Evolutionary conservation across 2,329 filamentous ascomycete species (phyloP).

Genomic region (Diaporthe eres): DNA sequence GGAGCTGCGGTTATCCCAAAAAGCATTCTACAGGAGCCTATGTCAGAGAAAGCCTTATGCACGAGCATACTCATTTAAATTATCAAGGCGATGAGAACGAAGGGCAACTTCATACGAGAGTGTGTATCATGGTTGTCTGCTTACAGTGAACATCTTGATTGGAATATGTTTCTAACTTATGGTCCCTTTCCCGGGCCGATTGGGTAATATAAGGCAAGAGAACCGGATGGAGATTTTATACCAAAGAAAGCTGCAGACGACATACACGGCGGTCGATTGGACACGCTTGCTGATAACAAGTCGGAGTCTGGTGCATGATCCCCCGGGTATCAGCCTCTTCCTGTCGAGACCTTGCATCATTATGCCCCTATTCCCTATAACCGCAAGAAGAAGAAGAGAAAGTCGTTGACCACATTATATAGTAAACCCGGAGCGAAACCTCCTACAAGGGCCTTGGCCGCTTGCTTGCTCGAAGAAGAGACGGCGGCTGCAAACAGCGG

Average conservation of each 20-base stretch:
- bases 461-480: constrained; percentile 9
- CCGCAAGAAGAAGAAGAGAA: constrained; percentile 2
- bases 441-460: neutral
- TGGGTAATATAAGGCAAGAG: neutral
- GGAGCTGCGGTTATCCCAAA: too few species aligned
- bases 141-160: neutral
- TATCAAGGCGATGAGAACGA: too few species aligned
- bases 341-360: neutral
- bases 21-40: too few species aligned
- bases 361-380: constrained; percentile 6
- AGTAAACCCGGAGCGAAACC: constrained; percentile 1
- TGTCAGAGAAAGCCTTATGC: too few species aligned
- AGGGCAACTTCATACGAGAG: too few species aligned
- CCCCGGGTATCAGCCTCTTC: constrained; percentile 7
- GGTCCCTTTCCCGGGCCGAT: neutral
- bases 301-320: constrained; percentile 7
- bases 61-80: too few species aligned
- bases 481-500: neutral
- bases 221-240: neutral
- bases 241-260: neutral
- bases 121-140: neutral
- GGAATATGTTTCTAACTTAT: neutral
- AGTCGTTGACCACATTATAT: constrained; percentile 20
- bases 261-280: neutral
- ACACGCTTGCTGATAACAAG: neutral